Evolutionary conservation across 768 basidiomycete species (phyloP), one percentile per base, ranked within the genome.

Genomic region (Leccinellum luteum): DNA sequence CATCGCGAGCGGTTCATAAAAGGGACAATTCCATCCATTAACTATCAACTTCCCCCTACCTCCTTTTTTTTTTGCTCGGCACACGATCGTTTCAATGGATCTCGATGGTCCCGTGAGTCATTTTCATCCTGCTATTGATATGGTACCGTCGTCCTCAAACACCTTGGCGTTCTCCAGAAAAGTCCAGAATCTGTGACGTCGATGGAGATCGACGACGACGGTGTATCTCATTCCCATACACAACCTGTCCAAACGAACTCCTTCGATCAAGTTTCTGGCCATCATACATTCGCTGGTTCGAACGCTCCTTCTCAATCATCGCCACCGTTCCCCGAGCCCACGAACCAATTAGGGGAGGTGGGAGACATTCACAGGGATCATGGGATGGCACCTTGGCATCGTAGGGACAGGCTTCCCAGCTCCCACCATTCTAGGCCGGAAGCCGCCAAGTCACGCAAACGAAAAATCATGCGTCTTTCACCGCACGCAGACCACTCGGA

Each of bases 1-100:
- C n/a, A n/a, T n/a, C n/a, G 25, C 25, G 25, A 25, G 25, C 21
- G 3, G 27, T 31, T 52, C 65, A 66, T 66, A 67, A 67, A 64
- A 56, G 21, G 62, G 59, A 34, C 47, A 23, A 34, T 2, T 4
- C 41, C 35, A 44, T 55, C 17, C n/a, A 34, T 30, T 28, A 21
- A 43, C 25, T 30, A 52, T 54, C 51, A 25, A 43, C 19, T 6
- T 3, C 34, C 3, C 1, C 41, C 7, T 23, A 47, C 43, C 48
- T 51, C 28, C 60, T 15, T 34, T 35, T 30, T n/a, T 4, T 44
- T 27, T 9, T 19, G n/a, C 10, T 43, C 19, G 2, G 6, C 17
- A 23, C 14, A 34, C 10, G 21, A 19, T 32, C n/a, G 12, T 38
- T 19, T 45, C 56, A 10, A 69, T 69, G 67, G 44, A 57, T 50